Evolutionary conservation across 208 protist species (phyloP).

Genomic region (Naegleria gruberi): DNA sequence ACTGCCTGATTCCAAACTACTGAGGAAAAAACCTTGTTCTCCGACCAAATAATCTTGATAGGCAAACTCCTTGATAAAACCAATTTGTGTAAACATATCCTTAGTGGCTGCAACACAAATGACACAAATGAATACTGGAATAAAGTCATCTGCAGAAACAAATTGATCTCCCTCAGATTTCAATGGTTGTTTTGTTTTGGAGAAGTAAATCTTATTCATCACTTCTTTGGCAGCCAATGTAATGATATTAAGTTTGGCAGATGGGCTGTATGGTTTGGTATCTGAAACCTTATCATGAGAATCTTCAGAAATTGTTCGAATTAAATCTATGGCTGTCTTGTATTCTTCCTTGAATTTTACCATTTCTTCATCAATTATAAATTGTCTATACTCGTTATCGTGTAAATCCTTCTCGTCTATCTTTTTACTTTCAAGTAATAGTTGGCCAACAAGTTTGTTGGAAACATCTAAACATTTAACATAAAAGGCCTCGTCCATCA

Average conservation of each 20-base stretch:
- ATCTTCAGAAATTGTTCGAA: not conserved
- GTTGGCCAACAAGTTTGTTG: not conserved
- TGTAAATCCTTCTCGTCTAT: not conserved
- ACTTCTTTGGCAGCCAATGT: not conserved
- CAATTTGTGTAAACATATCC: not conserved
- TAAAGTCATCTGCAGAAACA: not conserved
- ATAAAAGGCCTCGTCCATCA: not conserved
- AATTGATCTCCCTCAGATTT: not conserved
- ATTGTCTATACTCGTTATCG: not conserved
- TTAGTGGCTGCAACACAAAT: not conserved
- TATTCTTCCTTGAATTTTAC: not conserved
- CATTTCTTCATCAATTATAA: not conserved
- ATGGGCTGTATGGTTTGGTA: not conserved
- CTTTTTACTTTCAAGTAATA: not conserved
- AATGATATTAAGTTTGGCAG: not conserved
- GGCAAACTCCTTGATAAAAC: not conserved
- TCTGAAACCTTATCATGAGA: not conserved
- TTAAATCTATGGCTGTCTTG: not conserved
- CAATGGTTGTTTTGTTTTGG: not conserved
- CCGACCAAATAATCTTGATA: not conserved
- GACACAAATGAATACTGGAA: constrained; percentile 17
- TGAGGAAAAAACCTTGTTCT: constrained; percentile 4
- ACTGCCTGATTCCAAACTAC: not conserved
- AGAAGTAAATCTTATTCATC: not conserved
- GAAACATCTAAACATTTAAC: not conserved